A percentile compares a stretch with the other conserved stretches of the same genome.
Evolutionary conservation across 495 filamentous ascomycete species (phyloP).

Genomic region (Hyaloscypha hepaticicola): DNA sequence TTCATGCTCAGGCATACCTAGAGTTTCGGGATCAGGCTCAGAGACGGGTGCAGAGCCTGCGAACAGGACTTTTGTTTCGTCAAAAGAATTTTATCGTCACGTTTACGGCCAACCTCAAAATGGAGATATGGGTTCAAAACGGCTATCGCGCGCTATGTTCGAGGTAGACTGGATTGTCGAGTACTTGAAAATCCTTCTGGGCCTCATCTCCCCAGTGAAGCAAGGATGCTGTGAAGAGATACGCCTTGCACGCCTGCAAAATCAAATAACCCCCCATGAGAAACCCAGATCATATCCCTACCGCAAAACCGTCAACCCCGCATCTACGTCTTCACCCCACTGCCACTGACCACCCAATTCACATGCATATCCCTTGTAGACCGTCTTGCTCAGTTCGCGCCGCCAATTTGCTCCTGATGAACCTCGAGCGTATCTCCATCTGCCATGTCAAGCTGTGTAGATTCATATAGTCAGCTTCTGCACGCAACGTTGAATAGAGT

Average conservation of each 20-base stretch:
- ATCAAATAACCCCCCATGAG: conserved; percentile 18
- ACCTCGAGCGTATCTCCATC: conserved; percentile 98
- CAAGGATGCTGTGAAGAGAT: conserved; percentile 22
- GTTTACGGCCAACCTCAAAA: neutral
- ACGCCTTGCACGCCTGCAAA: conserved; percentile 30
- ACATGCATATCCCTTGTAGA: conserved; percentile 8
- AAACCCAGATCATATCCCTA: conserved; percentile 23
- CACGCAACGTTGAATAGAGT: neutral
- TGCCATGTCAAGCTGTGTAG: conserved; percentile 82
- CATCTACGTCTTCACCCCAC: neutral
- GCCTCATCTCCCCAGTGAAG: conserved; percentile 8
- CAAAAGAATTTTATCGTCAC: neutral
- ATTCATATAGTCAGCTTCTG: conserved; percentile 15
- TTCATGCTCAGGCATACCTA: neutral
- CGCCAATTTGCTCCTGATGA: conserved; percentile 97
- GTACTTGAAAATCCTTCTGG: neutral
- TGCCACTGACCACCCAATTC: neutral
- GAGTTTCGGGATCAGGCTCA: neutral
- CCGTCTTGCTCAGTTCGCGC: conserved; percentile 29
- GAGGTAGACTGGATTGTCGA: conserved; percentile 16
- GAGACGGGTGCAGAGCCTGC: neutral
- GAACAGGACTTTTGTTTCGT: neutral
- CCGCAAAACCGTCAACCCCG: conserved; percentile 19
- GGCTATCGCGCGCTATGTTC: neutral
- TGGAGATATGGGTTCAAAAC: neutral